Evolutionary conservation across 176 grass and related monocot genomes (phyloP).

Genomic region (Aegilops longissima): DNA sequence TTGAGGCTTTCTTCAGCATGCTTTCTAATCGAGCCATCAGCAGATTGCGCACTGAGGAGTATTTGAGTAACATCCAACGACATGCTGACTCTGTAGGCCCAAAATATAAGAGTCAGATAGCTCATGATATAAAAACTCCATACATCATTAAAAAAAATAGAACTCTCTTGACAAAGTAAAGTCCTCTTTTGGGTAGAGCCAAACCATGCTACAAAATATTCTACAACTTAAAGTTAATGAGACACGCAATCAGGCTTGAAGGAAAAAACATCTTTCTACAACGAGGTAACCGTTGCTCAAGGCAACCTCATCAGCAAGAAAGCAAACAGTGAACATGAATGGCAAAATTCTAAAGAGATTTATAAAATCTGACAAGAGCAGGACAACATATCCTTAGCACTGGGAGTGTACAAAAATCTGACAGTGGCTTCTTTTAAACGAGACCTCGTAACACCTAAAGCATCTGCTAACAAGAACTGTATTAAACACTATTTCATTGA

Average conservation of each 20-base stretch:
- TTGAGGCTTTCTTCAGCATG: constrained; percentile 82
- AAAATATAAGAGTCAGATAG: constrained; percentile 8
- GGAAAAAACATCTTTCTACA: neutral
- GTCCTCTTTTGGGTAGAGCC: neutral
- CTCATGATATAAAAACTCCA: neutral
- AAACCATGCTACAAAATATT: neutral
- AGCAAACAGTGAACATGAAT: neutral
- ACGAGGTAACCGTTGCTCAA: neutral
- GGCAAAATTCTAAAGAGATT: neutral
- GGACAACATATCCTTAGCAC: neutral
- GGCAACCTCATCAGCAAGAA: neutral
- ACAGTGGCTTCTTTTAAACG: neutral
- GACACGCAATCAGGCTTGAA: neutral
- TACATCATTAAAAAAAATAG: neutral
- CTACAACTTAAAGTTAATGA: neutral
- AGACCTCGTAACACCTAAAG: neutral
- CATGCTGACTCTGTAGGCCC: constrained; percentile 51
- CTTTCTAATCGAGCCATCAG: constrained; percentile 56
- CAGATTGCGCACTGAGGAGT: constrained; percentile 74
- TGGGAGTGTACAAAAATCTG: neutral
- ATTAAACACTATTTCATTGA: neutral
- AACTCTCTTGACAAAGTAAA: neutral
- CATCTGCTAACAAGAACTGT: neutral
- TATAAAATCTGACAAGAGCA: neutral
- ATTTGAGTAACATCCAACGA: constrained; percentile 80